phyloP scores from a whole-genome alignment of 192 early-diverging fungal species.

The Jimgerdemannia flammicorona region DNA sequence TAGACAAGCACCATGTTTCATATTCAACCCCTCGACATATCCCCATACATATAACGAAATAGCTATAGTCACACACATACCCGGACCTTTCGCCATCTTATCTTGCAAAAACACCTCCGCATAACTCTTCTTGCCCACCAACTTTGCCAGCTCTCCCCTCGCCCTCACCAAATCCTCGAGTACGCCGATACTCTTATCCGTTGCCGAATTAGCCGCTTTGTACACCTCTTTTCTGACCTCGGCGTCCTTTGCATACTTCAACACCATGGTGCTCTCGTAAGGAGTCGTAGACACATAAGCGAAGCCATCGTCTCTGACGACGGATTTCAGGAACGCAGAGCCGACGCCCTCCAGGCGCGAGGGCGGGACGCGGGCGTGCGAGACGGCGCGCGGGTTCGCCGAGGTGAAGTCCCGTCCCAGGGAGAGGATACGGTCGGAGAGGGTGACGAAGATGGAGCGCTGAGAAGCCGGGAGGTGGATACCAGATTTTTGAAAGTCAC shows the following conservation, averaged over 20 bases:
- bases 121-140: conserved; percentile 80
- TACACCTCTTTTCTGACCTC: conserved; percentile 69
- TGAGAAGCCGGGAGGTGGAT: conserved; percentile 74
- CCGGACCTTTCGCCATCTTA: conserved; percentile 89
- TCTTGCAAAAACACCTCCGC: conserved; percentile 82
- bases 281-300: conserved; percentile 60
- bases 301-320: conserved; percentile 23
- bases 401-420: conserved; percentile 74
- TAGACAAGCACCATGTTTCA: not conserved
- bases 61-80: conserved; percentile 24
- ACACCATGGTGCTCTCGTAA: conserved; percentile 54
- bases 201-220: conserved; percentile 69
- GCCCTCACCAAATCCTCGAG: conserved; percentile 75
- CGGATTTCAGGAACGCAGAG: conserved; percentile 26
- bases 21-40: not conserved
- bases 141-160: conserved; percentile 66
- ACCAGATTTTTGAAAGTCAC: conserved; percentile 95
- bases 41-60: too few relatives aligned
- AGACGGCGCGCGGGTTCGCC: conserved; percentile 28
- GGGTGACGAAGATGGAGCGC: conserved; percentile 69
- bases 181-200: conserved; percentile 52
- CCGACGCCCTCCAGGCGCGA: conserved; percentile 36
- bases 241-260: conserved; percentile 61
- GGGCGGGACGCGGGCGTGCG: conserved; percentile 32
- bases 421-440: conserved; percentile 81